Conservation (phyloP, 768 basidiomycete genomes). For the Infundibulicybe gibba region DNA sequence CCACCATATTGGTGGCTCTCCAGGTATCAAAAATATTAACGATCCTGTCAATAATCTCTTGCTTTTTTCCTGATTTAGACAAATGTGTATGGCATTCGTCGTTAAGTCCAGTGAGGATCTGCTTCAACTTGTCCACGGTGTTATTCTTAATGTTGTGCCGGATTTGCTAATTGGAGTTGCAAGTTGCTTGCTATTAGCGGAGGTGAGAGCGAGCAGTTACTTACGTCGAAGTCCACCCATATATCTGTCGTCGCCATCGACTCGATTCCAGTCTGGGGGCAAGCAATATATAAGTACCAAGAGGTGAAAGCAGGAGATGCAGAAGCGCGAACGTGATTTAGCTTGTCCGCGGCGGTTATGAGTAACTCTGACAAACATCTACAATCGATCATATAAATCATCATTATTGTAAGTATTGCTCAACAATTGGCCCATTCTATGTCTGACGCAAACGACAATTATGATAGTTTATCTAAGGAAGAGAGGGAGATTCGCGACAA, state of each 20-base stretch:
- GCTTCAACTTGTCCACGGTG: conserved; percentile 84
- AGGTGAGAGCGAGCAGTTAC: conserved; percentile 13
- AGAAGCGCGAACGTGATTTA: too few relatives aligned
- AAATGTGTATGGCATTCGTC: conserved; percentile 70
- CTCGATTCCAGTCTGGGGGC: conserved; percentile 4
- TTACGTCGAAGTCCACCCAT: conserved; percentile 76
- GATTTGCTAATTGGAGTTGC: conserved; percentile 42
- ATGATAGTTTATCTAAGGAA: conserved; percentile 75
- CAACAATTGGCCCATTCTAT: conserved; percentile 9
- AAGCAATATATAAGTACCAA: conserved; percentile 2
- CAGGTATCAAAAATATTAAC: conserved; percentile 54
- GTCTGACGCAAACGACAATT: conserved; percentile 39
- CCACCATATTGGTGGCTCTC: conserved; percentile 50
- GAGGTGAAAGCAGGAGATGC: background rate
- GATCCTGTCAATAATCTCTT: conserved; percentile 82
- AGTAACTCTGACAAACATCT: conserved; percentile 14
- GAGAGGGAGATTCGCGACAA: conserved; percentile 74
- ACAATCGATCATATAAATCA: conserved; percentile 1
- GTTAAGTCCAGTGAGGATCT: conserved; percentile 74
- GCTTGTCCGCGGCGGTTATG: too few relatives aligned
- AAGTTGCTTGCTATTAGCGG: background rate
- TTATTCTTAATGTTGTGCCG: conserved; percentile 70
- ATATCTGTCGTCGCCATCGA: conserved; percentile 59
- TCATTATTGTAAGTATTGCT: too few relatives aligned
- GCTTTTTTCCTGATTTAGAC: conserved; percentile 80